Evolutionary conservation across 2,329 filamentous ascomycete genomes (phyloP), one percentile per base, ranked within the genome.

Genomic region (Colletotrichum gloeosporioides): DNA sequence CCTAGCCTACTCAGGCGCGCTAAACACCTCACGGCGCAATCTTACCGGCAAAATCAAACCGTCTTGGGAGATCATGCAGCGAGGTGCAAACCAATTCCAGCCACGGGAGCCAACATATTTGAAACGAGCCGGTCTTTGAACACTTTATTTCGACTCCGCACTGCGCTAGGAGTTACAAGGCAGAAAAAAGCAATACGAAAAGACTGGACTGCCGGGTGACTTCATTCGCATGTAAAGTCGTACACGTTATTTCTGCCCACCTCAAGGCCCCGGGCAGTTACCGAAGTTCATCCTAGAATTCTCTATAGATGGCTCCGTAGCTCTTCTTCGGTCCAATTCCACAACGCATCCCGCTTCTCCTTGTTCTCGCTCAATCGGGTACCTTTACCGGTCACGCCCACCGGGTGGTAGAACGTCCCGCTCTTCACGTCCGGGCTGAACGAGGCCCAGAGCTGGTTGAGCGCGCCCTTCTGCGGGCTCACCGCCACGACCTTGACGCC

Each of bases 401-500:
- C 79, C 0, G 83, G 83, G 71, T 81, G 80, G 69, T 85, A 84
- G 65, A 83, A 83, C 77, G 80, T 80, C 8, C 82, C 83, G 44
- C 79, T 82, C 76, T 80, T 63, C 39, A 62, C 77, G 27, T 77
- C 77, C 12, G 75, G 75, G 65, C 71, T 77, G 49, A 77, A 74
- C 15, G 83, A 80, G n/a, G 83, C 84, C 84, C 84, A 85, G 2
- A 83, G 75, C 39, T 82, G 82, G 63, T 82, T 83, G 34, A 76
- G 59, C 12, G 74, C 74, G 5, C 74, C 74, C 64, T 74, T 76
- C 2, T 82, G 79, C 7, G 79, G 65, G 8, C 80, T 79, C 72
- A 83, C 76, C 76, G 81, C 71, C 29, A 39, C 44, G 27, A 73
- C 27, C 12, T 77, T 78, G 39, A 79, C 98, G 87, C 97, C 98